Base-by-base conservation (phyloP, 805 yeast species). In the Cyberlindnera bimundalis region DNA sequence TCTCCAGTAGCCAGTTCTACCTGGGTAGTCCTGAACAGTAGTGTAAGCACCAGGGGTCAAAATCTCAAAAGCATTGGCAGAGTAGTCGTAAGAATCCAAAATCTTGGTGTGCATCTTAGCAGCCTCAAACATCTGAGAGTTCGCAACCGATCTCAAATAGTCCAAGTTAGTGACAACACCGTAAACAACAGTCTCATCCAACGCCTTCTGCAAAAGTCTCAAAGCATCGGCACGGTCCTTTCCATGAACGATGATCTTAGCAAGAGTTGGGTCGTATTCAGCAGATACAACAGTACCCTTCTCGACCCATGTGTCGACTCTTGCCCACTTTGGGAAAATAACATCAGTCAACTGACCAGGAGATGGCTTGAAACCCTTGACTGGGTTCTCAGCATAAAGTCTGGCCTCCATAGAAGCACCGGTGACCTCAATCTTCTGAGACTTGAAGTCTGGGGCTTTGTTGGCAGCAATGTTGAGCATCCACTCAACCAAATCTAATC, bases 351-450 rank as follows among this genome's bases (percentile, higher is more conserved):
- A 68, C 62, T 84, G 95, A 49, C 99, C 99, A 21, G 99, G 98
- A 24, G 96, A 87, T 16, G 99, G 99, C 73, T 82, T 76, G 65
- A 91, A 91, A 50, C 83, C 96, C 59, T 88, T 90, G 31, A 85
- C 91, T 1, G 99, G 98, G 66, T 93, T 91, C 65, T 91, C 99
- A 27, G 99, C 97, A 53, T 93, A 93, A 37, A 91, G 70, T 60
- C 99, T 77, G 25, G 96, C 98, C 66, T 91, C 99, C 90, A 91
- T 91, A 0, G 96, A 78, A 0, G 95, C 96, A 50, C 99, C 98
- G 35, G 76, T 73, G 27, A 82, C 78, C 12, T 64, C 68, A 37
- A 88, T 71, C 30, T 66, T 64, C 48, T 74, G 76, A 28, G 66
- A 55, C 33, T 58, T 62, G 54, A 89, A 87, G 58, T 82, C 86